Evolutionary conservation across 306 rosid genomes (phyloP).

Genomic region (Lathyrus sativus): DNA sequence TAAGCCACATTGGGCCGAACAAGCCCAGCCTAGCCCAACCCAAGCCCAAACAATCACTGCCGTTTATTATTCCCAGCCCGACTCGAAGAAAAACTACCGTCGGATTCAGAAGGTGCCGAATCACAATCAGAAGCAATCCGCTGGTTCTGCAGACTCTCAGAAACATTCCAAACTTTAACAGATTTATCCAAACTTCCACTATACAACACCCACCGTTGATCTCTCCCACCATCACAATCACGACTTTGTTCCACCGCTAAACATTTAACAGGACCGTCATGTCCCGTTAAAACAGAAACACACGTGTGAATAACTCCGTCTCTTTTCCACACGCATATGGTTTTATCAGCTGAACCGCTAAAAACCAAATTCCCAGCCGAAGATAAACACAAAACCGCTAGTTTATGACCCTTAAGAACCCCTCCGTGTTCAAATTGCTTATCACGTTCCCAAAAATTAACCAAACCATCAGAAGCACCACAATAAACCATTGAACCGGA

Average conservation of each 20-base stretch:
- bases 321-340: constrained; percentile 79
- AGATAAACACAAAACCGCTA: constrained; percentile 72
- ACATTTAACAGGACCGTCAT: constrained; percentile 86
- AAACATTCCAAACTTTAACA: constrained; percentile 86
- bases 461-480: constrained; percentile 84
- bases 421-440: constrained; percentile 66
- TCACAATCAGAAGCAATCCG: constrained; percentile 41
- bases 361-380: constrained; percentile 64
- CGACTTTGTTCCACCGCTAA: constrained; percentile 67
- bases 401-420: constrained; percentile 72
- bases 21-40: background rate
- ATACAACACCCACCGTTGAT: constrained; percentile 65
- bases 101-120: constrained; percentile 57
- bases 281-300: constrained; percentile 72
- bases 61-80: constrained; percentile 40
- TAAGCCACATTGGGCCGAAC: too few species aligned
- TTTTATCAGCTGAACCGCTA: constrained; percentile 88
- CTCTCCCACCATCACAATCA: constrained; percentile 27
- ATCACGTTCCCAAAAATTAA: constrained; percentile 73
- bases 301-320: constrained; percentile 74
- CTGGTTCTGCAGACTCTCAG: constrained; percentile 46
- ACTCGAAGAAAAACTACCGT: constrained; percentile 59
- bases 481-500: constrained; percentile 59
- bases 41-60: background rate
- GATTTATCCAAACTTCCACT: constrained; percentile 96